These are phyloP conservation scores for Trametopsis cervina DNA, from an alignment of 768 basidiomycete genomes.

Conservation along the genomic window DNA sequence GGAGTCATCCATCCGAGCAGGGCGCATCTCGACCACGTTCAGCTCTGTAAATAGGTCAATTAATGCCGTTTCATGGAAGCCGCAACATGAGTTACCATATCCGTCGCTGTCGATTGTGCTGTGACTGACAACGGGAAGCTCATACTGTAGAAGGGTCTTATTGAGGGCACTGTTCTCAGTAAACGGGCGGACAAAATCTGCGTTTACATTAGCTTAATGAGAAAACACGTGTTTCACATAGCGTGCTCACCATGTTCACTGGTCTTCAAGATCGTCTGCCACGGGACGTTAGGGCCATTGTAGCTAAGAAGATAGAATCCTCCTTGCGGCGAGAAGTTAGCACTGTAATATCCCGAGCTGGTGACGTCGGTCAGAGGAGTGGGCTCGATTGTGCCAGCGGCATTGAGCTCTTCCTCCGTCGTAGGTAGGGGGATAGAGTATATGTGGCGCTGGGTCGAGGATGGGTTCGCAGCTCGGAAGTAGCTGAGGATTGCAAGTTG, in stretches of 20 bases:
- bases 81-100: constrained; percentile 40
- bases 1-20: constrained; percentile 88
- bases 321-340: constrained; percentile 77
- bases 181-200: constrained; percentile 60
- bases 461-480: constrained; percentile 80
- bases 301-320: constrained; percentile 83
- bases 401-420: constrained; percentile 11
- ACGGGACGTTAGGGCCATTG: constrained; percentile 76
- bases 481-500: constrained; percentile 45
- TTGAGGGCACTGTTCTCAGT: constrained; percentile 65
- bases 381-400: constrained; percentile 14
- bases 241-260: constrained; percentile 36
- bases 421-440: constrained; percentile 73
- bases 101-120: constrained; percentile 77
- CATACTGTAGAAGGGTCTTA: constrained; percentile 58
- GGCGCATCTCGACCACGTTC: constrained; percentile 87
- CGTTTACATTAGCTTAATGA: not conserved
- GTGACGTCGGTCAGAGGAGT: constrained; percentile 43
- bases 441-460: constrained; percentile 76
- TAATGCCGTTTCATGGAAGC: not conserved
- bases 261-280: constrained; percentile 71
- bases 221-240: not conserved
- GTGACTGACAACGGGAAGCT: constrained; percentile 60
- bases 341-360: constrained; percentile 50
- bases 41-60: constrained; percentile 48